Evolutionary conservation across 257 asterid species (phyloP).

Genomic region (Solanum sejunctum): DNA sequence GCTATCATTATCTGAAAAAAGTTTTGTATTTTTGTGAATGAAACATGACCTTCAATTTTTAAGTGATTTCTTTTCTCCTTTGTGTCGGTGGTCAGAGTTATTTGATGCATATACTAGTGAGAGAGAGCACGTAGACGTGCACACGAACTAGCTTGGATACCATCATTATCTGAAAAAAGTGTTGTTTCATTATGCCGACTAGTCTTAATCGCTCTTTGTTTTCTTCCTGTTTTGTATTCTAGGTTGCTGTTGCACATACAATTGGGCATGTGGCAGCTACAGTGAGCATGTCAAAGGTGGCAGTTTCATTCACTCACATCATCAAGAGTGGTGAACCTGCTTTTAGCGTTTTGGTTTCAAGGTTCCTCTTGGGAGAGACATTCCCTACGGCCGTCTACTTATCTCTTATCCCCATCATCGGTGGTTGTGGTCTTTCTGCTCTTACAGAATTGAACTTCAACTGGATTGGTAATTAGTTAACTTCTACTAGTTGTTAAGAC

Average conservation of each 20-base stretch:
- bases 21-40: background rate
- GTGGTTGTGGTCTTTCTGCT: slow-evolving; percentile 85
- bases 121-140: background rate
- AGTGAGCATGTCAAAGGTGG: slow-evolving; percentile 98
- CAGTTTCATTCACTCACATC: slow-evolving; percentile 91
- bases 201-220: background rate
- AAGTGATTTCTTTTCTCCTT: background rate
- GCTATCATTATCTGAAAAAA: background rate
- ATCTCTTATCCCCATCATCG: slow-evolving; percentile 80
- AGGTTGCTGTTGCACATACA: slow-evolving; percentile 97
- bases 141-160: background rate
- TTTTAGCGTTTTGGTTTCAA: slow-evolving; percentile 83
- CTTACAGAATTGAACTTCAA: slow-evolving; percentile 90
- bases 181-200: background rate
- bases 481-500: background rate
- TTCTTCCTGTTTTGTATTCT: slow-evolving; percentile 1
- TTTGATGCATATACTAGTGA: background rate
- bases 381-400: slow-evolving; percentile 69
- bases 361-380: slow-evolving; percentile 67
- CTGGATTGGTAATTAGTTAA: slow-evolving; percentile 57
- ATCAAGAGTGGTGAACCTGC: slow-evolving; percentile 98
- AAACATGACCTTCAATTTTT: background rate
- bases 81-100: background rate
- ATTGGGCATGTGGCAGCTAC: slow-evolving; percentile 99
- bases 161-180: background rate